Base-by-base conservation (phyloP, 441 rosid genomes). In the Erodium trifolium region DNA sequence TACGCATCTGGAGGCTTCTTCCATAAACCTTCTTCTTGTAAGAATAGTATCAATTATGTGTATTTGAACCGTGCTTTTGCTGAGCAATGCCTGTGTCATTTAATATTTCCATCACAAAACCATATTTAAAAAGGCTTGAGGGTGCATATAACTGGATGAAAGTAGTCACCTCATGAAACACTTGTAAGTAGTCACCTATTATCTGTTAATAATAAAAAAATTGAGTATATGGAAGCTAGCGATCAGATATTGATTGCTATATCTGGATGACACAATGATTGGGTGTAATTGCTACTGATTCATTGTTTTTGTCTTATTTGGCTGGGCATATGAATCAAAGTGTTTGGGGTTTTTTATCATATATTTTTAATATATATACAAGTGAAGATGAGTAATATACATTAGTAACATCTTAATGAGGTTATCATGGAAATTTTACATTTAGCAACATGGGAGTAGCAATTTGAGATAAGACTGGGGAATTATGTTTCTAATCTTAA, bases 1-100 rank as follows among this genome's bases (percentile, higher is more conserved):
- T 73, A 78, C 73, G 45, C 78, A 82, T 53, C 70, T 81, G 73
- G 82, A 83, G 76, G 81, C 76, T 75, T 72, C 88, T 76, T 80
- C 92, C 67, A 69, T 83, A 57, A 84, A 87, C 72, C 82, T 94
- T 81, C 88, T 94, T 75, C 79, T 81, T 88, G 99, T 93, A 82
- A 85, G 91, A 78, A 64, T 55, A 72, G n/a, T 45, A 60, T 67
- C 51, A 43, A 11, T 70, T 70, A 2, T 13, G 53, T 67, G 17
- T 39, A 67, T 27, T 12, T 66, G 51, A 57, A 8, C 53, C 6
- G 7, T 39, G 39, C 67, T 41, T 8, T 69, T 59, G 17, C 55
- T 60, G 63, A 0, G 29, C 16, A 13, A 57, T 59, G n/a, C 66
- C n/a, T 51, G 47, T 37, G 41, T 18, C 34, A 69, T 31, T 34